Evolutionary conservation across 257 asterid species (phyloP).

Genomic region (Ophiorrhiza pumila): DNA sequence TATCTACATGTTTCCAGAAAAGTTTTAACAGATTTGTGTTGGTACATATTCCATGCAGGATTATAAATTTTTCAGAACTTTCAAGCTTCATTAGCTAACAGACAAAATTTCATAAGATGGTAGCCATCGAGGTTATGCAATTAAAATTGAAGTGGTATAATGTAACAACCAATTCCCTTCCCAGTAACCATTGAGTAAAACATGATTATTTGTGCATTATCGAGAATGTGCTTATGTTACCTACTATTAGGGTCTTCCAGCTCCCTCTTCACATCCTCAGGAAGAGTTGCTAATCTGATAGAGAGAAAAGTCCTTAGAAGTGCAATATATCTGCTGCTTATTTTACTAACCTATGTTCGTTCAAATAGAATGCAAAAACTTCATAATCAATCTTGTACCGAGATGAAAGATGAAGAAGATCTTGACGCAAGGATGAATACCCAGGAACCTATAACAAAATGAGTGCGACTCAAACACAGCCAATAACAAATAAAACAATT

Average conservation of each 20-base stretch:
- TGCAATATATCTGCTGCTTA: neutral
- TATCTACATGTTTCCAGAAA: slow-evolving; percentile 44
- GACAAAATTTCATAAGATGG: neutral
- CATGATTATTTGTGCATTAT: neutral
- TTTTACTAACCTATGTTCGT: neutral
- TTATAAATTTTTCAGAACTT: neutral
- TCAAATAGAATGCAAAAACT: neutral
- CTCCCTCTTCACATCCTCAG: slow-evolving; percentile 56
- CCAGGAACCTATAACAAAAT: slow-evolving; percentile 69
- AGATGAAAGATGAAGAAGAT: slow-evolving; percentile 76
- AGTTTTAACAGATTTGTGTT: neutral
- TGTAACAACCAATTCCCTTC: neutral
- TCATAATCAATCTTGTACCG: slow-evolving; percentile 41
- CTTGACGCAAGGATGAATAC: slow-evolving; percentile 59
- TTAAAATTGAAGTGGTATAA: neutral
- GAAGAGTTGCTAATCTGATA: slow-evolving; percentile 75
- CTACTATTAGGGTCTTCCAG: slow-evolving; percentile 81
- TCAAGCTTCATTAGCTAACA: neutral
- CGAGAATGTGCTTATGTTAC: slow-evolving; percentile 30
- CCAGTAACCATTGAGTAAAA: neutral
- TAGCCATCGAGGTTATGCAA: neutral
- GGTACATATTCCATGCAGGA: neutral
- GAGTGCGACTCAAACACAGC: slow-evolving; percentile 6
- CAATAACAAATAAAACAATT: neutral
- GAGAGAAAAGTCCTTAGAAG: slow-evolving; percentile 4